Evolutionary conservation across 2,329 filamentous ascomycete genomes (phyloP).

Genomic region (Aspergillus ochraceoroseus): DNA sequence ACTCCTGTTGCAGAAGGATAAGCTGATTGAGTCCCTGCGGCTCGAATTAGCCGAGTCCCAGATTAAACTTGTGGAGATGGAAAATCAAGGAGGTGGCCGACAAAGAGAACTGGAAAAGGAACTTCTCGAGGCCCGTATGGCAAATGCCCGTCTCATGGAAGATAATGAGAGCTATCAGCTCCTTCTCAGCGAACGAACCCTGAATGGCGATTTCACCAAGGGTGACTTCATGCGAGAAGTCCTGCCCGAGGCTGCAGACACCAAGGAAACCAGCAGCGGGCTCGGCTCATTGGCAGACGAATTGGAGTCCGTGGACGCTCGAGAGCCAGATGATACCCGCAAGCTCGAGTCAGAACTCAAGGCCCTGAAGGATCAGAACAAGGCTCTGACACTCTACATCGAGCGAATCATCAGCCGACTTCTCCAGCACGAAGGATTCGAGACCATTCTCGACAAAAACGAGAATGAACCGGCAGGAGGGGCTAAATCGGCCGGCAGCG

Average conservation of each 20-base stretch:
- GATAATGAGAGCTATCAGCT: constrained; percentile 98
- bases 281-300: constrained; percentile 74
- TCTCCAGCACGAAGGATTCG: constrained; percentile 89
- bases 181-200: constrained; percentile 85
- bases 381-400: constrained; percentile 94
- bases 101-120: constrained; percentile 85
- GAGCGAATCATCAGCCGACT: constrained; percentile 98
- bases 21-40: constrained; percentile 85
- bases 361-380: constrained; percentile 85
- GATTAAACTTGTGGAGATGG: constrained; percentile 89
- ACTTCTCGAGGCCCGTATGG: constrained; percentile 87
- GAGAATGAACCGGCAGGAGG: constrained; percentile 45
- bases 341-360: constrained; percentile 76
- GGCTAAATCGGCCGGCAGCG: constrained; percentile 37
- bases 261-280: constrained; percentile 40
- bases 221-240: constrained; percentile 67
- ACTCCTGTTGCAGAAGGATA: constrained; percentile 89
- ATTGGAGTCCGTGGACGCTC: constrained; percentile 65
- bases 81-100: constrained; percentile 84
- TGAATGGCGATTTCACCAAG: constrained; percentile 87
- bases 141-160: constrained; percentile 93
- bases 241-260: constrained; percentile 41
- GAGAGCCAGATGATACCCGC: constrained; percentile 56
- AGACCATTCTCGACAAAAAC: constrained; percentile 83
- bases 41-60: constrained; percentile 91